Percentiles rank a stretch among this genome's conserved stretches.
phyloP scores from a whole-genome alignment of 495 filamentous ascomycete species.

The Aspergillus kassunensis region DNA sequence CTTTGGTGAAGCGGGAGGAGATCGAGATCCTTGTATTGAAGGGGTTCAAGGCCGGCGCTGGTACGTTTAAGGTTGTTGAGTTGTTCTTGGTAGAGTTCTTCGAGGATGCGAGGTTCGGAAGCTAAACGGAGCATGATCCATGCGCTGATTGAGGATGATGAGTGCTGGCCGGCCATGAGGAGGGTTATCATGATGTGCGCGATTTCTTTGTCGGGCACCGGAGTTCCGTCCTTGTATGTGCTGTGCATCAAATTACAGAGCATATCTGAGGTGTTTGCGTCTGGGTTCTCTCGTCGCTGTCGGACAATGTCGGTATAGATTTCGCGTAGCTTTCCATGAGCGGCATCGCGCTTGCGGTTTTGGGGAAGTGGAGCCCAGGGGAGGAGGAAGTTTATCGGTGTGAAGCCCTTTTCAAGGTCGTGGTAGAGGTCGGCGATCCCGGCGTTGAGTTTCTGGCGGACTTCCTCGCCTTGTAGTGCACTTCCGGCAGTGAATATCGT shows the following conservation, averaged over 20 bases:
- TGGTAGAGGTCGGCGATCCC: constrained; percentile 71
- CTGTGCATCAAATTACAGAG: constrained; percentile 81
- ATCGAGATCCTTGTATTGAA: constrained; percentile 63
- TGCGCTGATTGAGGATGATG: constrained; percentile 71
- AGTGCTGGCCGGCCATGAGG: constrained; percentile 87
- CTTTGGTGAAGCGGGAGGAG: constrained; percentile 65
- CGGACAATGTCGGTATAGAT: constrained; percentile 77
- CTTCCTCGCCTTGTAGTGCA: constrained; percentile 74
- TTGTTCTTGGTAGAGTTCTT: constrained; percentile 76
- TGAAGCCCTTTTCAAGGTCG: constrained; percentile 81
- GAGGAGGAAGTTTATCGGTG: constrained; percentile 78
- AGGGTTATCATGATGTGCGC: constrained; percentile 92
- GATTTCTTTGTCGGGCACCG: constrained; percentile 72
- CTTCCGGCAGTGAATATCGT: constrained; percentile 83
- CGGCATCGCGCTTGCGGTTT: constrained; percentile 73
- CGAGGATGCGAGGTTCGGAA: constrained; percentile 64
- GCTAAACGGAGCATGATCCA: constrained; percentile 82
- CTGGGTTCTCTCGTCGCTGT: constrained; percentile 47
- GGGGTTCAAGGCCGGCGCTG: constrained; percentile 46
- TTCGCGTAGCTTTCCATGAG: constrained; percentile 69
- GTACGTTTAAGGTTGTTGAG: constrained; percentile 49
- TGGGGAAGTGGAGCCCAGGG: constrained; percentile 84
- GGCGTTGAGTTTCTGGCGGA: constrained; percentile 64
- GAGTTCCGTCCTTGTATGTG: constrained; percentile 67
- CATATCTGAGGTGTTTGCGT: constrained; percentile 60